These are phyloP conservation scores for Lasiosphaeria hispida DNA, from an alignment of 495 filamentous ascomycete species.

Conservation along the genomic window DNA sequence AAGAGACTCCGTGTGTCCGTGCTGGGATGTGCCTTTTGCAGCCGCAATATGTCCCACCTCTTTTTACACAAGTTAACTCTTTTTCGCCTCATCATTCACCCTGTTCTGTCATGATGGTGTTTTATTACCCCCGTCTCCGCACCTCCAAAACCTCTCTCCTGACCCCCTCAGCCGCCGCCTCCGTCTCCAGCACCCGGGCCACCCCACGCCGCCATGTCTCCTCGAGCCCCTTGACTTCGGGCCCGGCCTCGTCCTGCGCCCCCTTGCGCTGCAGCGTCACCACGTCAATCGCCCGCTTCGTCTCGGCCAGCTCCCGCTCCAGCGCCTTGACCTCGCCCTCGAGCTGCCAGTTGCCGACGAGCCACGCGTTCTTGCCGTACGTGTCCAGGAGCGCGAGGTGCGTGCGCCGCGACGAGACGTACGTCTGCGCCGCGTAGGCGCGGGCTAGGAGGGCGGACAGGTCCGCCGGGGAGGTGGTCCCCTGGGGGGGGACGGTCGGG, in stretches of 20 bases:
- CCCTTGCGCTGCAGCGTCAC: constrained; percentile 68
- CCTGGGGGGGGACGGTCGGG: constrained; percentile 42
- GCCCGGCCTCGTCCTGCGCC: constrained; percentile 64
- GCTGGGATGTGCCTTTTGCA: not conserved
- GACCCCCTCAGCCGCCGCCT: constrained; percentile 69
- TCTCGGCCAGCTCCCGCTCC: constrained; percentile 74
- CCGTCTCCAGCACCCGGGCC: constrained; percentile 69
- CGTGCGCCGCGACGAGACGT: constrained; percentile 62
- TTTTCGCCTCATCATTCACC: too few species aligned
- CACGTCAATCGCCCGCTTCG: constrained; percentile 62
- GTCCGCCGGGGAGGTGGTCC: constrained; percentile 16
- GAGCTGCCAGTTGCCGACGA: constrained; percentile 75
- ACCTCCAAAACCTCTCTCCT: constrained; percentile 43
- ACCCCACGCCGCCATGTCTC: constrained; percentile 72
- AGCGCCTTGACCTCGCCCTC: constrained; percentile 67
- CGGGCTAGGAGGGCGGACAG: constrained; percentile 28
- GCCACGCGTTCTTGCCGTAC: constrained; percentile 87
- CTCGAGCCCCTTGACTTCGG: constrained; percentile 67
- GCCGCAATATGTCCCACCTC: not conserved
- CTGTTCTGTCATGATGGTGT: not conserved
- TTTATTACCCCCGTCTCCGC: too few species aligned
- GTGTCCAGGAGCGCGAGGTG: constrained; percentile 74
- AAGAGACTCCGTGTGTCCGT: not conserved
- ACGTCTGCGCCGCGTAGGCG: constrained; percentile 64
- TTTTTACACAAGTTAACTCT: too few species aligned